Evolutionary conservation across 805 yeast genomes (phyloP), one percentile per base, ranked within the genome.

Genomic region (Saturnispora sekii): DNA sequence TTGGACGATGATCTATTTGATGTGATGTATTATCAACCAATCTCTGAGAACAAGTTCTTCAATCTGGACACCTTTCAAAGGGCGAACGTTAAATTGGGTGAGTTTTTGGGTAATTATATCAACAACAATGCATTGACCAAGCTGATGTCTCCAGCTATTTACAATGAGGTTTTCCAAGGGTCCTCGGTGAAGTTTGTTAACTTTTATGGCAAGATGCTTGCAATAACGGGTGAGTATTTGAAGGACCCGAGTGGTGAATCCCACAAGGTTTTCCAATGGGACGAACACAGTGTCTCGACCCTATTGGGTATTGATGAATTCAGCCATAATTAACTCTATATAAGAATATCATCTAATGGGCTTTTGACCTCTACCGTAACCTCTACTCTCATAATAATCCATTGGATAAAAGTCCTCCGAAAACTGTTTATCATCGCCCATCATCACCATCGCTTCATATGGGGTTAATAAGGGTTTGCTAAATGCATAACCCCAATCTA

Each of bases 401-500:
- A 93, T 93, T 9, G 97, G 97, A 59, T 93, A 93, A 46, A 72
- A 79, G 1, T 68, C 68, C 35, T 73, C 74, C 38, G 63, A 67
- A 76, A 93, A 84, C 63, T 68, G 71, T 32, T 66, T 66, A 56
- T 88, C 97, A 38, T 79, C 72, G 7, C 76, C 82, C 53, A 93
- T 62, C 73, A 88, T 74, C 5, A 89, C 95, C 86, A 85, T 87
- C 0, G 96, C 87, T 59, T 93, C 98, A 60, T 93, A 93, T 0
- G 98, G 98, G 0, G 98, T 90, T 47, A 93, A 65, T 36, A 93
- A 66, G 0, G 98, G 98, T 57, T 84, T 84, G 48, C 79, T 79
- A 58, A 93, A 93, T 0, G 98, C 98, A 61, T 93, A 93, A 0
- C 98, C 98, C 98, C 98, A 93, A 62, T 93, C 98, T 35, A 93